Percentiles rank a stretch among this genome's conserved stretches.
Evolutionary conservation across 2,329 filamentous ascomycete genomes (phyloP).

Genomic region (Arthroderma sp.): DNA sequence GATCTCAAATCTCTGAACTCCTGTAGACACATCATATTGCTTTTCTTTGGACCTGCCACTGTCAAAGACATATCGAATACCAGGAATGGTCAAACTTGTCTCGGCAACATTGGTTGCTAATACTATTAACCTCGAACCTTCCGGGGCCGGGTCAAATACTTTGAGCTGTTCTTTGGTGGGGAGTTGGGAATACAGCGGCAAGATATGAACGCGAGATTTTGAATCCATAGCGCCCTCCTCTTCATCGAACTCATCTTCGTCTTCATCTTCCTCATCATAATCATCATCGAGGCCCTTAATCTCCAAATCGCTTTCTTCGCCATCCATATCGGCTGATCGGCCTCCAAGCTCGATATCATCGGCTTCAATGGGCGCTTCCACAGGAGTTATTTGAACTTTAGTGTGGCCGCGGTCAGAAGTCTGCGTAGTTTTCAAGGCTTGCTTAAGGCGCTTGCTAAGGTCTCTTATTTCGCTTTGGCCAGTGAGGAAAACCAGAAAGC

Average conservation of each 20-base stretch:
- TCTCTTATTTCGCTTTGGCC: constrained; percentile 82
- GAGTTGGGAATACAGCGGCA: constrained; percentile 89
- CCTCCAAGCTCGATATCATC: constrained; percentile 76
- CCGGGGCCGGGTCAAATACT: constrained; percentile 75
- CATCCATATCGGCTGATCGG: constrained; percentile 38
- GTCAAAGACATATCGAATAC: constrained; percentile 90
- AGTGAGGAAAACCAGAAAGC: constrained; percentile 87
- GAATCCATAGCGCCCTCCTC: constrained; percentile 46
- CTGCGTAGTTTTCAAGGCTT: constrained; percentile 46
- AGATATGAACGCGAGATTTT: constrained; percentile 62
- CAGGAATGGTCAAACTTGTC: constrained; percentile 91
- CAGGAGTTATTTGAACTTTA: constrained; percentile 61
- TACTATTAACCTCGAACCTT: constrained; percentile 72
- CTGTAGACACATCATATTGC: constrained; percentile 72
- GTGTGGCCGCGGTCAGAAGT: constrained; percentile 42
- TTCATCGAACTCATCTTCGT: constrained; percentile 57
- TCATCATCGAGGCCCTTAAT: constrained; percentile 46
- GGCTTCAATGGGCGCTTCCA: constrained; percentile 63
- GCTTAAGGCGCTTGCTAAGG: constrained; percentile 65
- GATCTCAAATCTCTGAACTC: constrained; percentile 89
- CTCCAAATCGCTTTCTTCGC: constrained; percentile 43
- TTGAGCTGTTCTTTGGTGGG: constrained; percentile 81
- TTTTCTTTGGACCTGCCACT: constrained; percentile 86
- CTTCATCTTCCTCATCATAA: constrained; percentile 42
- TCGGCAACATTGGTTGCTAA: constrained; percentile 94